Conservation (phyloP, 108 stramenopile species). For the Cyclotella baltica region DNA sequence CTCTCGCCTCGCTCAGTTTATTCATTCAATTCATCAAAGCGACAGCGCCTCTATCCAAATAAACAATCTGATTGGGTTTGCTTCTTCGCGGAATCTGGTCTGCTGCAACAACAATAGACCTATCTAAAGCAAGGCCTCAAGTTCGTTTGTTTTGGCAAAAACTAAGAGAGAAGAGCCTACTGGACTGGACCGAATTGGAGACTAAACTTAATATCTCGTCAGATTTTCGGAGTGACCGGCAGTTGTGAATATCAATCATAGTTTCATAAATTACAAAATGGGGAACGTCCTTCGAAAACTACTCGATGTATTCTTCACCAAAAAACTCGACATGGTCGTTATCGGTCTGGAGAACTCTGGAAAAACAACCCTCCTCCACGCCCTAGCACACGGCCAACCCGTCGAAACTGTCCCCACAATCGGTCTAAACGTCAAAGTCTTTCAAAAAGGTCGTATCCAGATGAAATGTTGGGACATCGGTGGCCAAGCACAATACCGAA, state of each 20-base stretch:
- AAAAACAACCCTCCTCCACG: constrained; percentile 95
- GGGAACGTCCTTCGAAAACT: constrained; percentile 78
- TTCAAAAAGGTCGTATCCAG: constrained; percentile 89
- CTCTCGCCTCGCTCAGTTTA: too few relatives aligned
- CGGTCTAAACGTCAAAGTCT: constrained; percentile 96
- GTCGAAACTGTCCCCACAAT: constrained; percentile 97
- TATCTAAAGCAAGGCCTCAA: too few relatives aligned
- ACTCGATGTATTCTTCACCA: constrained; percentile 91
- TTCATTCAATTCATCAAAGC: too few relatives aligned
- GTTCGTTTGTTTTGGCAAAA: too few relatives aligned
- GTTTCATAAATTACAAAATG: constrained; percentile 56
- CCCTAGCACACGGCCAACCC: constrained; percentile 91
- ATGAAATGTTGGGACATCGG: constrained; percentile 99
- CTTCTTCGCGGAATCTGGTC: too few relatives aligned
- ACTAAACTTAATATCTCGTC: too few relatives aligned
- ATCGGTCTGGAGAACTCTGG: constrained; percentile 96
- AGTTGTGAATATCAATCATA: not conserved
- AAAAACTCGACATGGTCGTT: constrained; percentile 97
- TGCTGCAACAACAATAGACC: too few relatives aligned
- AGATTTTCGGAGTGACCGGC: too few relatives aligned
- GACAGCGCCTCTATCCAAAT: too few relatives aligned
- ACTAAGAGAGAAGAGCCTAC: too few relatives aligned
- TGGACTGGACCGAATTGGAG: too few relatives aligned
- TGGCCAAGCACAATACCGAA: constrained; percentile 93
- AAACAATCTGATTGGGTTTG: too few relatives aligned